phyloP scores from a whole-genome alignment of 345 rosid species.

The Anastatica hierochuntica region DNA sequence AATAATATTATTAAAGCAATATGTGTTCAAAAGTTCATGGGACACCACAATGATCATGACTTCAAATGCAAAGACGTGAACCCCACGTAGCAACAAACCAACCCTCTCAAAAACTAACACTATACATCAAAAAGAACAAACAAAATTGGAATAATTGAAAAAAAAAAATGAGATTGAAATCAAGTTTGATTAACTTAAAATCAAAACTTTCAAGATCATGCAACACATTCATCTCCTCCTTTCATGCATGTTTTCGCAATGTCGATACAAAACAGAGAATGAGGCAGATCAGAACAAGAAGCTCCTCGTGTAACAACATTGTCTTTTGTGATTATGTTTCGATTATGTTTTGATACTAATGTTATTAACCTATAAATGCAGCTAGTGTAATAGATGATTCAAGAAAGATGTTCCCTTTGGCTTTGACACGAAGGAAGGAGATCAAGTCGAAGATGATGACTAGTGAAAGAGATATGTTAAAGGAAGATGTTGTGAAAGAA shows the following conservation, averaged over 20 bases:
- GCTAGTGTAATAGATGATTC: conserved; percentile 21
- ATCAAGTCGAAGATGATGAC: conserved; percentile 7
- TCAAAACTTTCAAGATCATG: conserved; percentile 43
- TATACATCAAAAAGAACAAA: conserved; percentile 6
- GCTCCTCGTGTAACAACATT: conserved; percentile 15
- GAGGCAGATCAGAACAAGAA: conserved; percentile 22
- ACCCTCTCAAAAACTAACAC: background rate
- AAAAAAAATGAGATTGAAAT: conserved; percentile 30
- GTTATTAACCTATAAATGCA: background rate
- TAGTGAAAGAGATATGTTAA: background rate
- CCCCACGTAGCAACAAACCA: conserved; percentile 1
- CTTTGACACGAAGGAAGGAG: conserved; percentile 29
- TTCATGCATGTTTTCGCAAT: conserved; percentile 21
- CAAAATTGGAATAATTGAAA: background rate
- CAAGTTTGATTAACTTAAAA: conserved; percentile 36
- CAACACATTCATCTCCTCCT: conserved; percentile 26
- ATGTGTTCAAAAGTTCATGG: conserved; percentile 17
- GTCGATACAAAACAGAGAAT: conserved; percentile 25
- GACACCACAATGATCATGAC: conserved; percentile 7
- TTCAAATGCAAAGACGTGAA: conserved; percentile 21
- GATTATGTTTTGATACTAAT: background rate
- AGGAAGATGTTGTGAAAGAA: conserved; percentile 39
- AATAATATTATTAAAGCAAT: background rate
- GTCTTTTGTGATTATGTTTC: background rate
- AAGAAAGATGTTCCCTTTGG: conserved; percentile 28